Evolutionary conservation across 2,329 filamentous ascomycete genomes (phyloP).

Genomic region (Hymenoscyphus fructigenus): DNA sequence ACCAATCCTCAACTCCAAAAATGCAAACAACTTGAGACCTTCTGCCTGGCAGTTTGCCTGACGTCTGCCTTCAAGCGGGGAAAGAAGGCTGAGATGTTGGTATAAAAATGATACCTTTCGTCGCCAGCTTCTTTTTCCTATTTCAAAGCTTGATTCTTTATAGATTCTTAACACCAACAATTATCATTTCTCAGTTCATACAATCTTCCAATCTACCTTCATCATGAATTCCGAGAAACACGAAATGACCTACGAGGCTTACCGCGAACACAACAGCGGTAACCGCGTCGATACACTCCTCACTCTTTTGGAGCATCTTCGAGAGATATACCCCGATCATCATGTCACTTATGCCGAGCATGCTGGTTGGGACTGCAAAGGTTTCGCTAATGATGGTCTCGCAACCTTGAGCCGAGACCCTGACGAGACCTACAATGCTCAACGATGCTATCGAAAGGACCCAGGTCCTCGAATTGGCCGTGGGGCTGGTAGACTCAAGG

Average conservation of each 20-base stretch:
- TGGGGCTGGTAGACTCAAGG: conserved; percentile 10
- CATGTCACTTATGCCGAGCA: conserved; percentile 16
- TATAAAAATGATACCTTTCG: conserved; percentile 1
- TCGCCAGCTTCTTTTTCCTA: neutral
- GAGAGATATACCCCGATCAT: conserved; percentile 13
- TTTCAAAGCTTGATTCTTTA: no score
- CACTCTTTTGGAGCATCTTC: conserved; percentile 16
- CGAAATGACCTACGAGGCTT: conserved; percentile 16
- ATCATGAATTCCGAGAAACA: conserved; percentile 1
- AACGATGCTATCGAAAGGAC: conserved; percentile 15
- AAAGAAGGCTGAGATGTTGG: neutral
- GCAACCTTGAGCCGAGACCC: conserved; percentile 13
- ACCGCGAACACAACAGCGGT: conserved; percentile 14
- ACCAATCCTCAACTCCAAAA: no score
- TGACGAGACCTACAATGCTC: conserved; percentile 5
- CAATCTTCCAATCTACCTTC: neutral
- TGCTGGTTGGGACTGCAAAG: conserved; percentile 22
- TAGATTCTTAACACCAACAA: no score
- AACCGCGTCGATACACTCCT: conserved; percentile 17
- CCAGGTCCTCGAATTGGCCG: conserved; percentile 6
- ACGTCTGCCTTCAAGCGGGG: no score
- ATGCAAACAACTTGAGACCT: no score
- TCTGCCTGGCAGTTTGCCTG: no score
- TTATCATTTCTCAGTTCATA: neutral
- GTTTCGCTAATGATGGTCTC: conserved; percentile 24